These are phyloP conservation scores for Cystobasidium pallidum DNA, from an alignment of 1,284 basidiomycete species.

Conservation along the genomic window DNA sequence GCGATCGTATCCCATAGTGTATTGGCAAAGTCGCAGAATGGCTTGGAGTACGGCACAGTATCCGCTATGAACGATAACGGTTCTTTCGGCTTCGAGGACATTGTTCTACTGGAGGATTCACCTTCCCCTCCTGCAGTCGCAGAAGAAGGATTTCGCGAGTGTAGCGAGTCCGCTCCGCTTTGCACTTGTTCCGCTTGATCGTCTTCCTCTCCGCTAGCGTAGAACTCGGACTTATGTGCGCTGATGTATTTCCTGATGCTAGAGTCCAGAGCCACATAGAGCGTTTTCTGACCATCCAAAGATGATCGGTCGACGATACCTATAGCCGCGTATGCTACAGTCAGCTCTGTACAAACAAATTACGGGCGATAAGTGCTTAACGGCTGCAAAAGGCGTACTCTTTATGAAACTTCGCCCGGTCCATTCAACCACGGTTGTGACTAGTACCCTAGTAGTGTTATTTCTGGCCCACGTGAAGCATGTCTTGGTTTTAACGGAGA, in stretches of 20 bases:
- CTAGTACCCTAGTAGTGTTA: conserved; percentile 74
- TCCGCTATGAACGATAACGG: conserved; percentile 19
- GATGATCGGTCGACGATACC: conserved; percentile 90
- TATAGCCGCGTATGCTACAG: conserved; percentile 53
- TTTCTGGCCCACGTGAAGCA: conserved; percentile 91
- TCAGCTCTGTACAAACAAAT: not conserved
- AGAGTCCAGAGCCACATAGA: conserved; percentile 80
- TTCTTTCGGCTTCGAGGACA: not conserved
- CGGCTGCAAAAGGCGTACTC: conserved; percentile 40
- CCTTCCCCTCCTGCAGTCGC: not conserved
- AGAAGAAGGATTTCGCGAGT: not conserved
- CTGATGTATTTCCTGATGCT: conserved; percentile 86
- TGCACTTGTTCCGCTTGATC: conserved; percentile 16
- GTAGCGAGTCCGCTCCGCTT: not conserved
- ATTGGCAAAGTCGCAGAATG: conserved; percentile 34
- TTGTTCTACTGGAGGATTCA: not conserved
- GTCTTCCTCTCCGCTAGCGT: conserved; percentile 54
- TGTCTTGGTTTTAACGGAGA: conserved; percentile 88
- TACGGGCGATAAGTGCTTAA: not conserved
- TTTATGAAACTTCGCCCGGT: conserved; percentile 94
- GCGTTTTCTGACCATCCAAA: conserved; percentile 91
- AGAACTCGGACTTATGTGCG: conserved; percentile 84
- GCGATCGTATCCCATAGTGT: conserved; percentile 34
- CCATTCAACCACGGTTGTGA: conserved; percentile 95
- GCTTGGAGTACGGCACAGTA: conserved; percentile 22